Base-by-base conservation (phyloP, 2,329 filamentous ascomycete genomes). In the Colletotrichum karsti region DNA sequence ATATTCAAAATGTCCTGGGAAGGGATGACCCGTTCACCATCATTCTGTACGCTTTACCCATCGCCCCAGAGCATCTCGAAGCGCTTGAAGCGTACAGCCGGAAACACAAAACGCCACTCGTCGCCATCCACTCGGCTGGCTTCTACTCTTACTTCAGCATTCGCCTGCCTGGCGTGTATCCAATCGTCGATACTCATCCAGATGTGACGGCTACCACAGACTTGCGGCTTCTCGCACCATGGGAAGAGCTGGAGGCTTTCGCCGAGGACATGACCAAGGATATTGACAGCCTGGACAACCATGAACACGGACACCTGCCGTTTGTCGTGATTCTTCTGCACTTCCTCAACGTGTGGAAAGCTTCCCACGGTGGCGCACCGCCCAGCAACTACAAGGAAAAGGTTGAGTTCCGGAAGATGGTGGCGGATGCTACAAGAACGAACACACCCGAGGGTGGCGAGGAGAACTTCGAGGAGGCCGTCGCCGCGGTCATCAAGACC, bases 401-500 rank as follows among this genome's bases (percentile, higher is more conserved):
- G 83, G 91, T 86, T 7, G 90, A 90, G 13, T 98, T 99, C 77
- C 87, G 93, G 63, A 87, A 90, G 28, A 80, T 91, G 12, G 89
- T 99, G 1, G 84, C 89, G 10, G 84, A 85, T 6, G 89, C 87
- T 3, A 88, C 92, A 73, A 89, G 94, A 73, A 92, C 84, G 56
- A 83, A 91, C 72, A 97, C 90, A 65, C 79, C 93, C 0, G 94
- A 97, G 77, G 95, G 94, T 50, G 93, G 92, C 63, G 96, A 99
- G 77, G 96, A 99, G 82, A 99, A 99, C 78, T 99, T 94, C 75
- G 94, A 98, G 69, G 96, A 99, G 80, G 97, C 96, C 4, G 90
- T 91, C 50, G 90, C 90, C 13, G 94, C 95, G 5, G 94, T 98
- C 1, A 85, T 98, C 74, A 97, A 97, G 79, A 93, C 92, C n/a